These are phyloP conservation scores for Canna indica DNA, from an alignment of 176 grass and related monocot genomes.

Conservation along the genomic window DNA sequence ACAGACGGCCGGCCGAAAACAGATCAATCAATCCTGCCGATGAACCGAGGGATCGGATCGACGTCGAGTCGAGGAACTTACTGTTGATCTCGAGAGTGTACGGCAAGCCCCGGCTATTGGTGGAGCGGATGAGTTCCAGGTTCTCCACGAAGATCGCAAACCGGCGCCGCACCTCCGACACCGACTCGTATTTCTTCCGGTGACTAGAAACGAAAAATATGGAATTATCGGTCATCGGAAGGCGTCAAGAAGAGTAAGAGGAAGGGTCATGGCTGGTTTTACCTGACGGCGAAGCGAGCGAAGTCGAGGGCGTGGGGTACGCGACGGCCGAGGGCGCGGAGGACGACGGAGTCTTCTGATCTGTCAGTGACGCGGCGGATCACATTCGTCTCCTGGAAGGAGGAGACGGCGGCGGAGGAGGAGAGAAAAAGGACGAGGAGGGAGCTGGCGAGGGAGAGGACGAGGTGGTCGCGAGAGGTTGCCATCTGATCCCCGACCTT, in stretches of 20 bases:
- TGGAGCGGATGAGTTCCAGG: conserved; percentile 57
- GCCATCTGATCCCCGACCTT: not conserved
- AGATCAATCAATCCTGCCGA: not conserved
- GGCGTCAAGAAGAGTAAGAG: not conserved
- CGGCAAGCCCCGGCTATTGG: conserved; percentile 50
- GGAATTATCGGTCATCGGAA: not conserved
- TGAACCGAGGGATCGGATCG: not conserved
- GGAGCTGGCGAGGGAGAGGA: not conserved
- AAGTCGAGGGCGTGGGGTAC: conserved; percentile 61
- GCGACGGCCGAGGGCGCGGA: conserved; percentile 44
- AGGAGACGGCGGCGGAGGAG: not conserved
- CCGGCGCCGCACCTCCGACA: conserved; percentile 44
- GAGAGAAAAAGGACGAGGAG: conserved; percentile 28
- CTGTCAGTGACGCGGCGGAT: conserved; percentile 70
- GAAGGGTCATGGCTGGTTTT: not conserved
- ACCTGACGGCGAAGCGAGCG: conserved; percentile 61
- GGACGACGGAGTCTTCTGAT: conserved; percentile 44
- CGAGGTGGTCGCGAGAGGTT: not conserved
- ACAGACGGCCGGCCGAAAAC: not conserved
- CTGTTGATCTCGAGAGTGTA: conserved; percentile 82
- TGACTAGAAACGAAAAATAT: conserved; percentile 35
- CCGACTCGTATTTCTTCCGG: conserved; percentile 61
- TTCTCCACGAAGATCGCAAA: conserved; percentile 76
- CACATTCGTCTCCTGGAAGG: conserved; percentile 20
- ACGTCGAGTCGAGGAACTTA: conserved; percentile 10